These are phyloP conservation scores for Aspergillus brunneoviolaceus DNA, from an alignment of 2,329 filamentous ascomycete genomes.

Conservation along the genomic window DNA sequence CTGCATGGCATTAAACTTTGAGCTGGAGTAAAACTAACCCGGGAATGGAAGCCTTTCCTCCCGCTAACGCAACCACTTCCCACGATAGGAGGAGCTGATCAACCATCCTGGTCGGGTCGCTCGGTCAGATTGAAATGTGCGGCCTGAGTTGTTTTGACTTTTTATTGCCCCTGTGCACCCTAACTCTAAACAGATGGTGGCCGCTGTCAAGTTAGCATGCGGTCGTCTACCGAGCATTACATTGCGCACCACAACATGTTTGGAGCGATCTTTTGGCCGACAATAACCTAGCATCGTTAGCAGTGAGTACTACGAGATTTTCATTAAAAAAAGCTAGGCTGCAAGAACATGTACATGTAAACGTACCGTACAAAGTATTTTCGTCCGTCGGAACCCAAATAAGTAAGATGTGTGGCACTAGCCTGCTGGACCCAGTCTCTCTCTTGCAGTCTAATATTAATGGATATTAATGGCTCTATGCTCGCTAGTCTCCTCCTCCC, in stretches of 20 bases:
- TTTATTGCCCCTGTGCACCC: conserved; percentile 1
- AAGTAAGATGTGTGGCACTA: not conserved
- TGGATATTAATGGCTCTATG: not conserved
- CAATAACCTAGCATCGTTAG: too few species aligned
- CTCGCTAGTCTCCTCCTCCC: not conserved
- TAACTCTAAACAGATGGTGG: conserved; percentile 1
- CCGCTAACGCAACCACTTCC: not conserved
- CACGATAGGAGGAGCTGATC: not conserved
- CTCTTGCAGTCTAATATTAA: not conserved
- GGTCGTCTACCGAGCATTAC: too few species aligned
- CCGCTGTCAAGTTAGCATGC: not conserved
- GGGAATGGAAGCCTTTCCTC: conserved; percentile 12
- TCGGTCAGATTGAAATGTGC: conserved; percentile 1
- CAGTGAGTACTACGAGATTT: too few species aligned
- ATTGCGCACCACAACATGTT: too few species aligned
- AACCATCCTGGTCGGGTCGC: not conserved
- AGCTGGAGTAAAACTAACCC: conserved; percentile 10
- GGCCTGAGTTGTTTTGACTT: not conserved
- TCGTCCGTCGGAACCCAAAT: not conserved
- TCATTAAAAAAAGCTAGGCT: too few species aligned
- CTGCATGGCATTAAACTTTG: conserved; percentile 6
- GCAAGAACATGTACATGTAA: too few species aligned
- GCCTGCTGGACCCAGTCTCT: not conserved
- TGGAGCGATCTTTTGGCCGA: too few species aligned
- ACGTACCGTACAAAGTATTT: not conserved